phyloP scores from a whole-genome alignment of 2,329 filamentous ascomycete genomes.

The Trichothecium roseum region DNA sequence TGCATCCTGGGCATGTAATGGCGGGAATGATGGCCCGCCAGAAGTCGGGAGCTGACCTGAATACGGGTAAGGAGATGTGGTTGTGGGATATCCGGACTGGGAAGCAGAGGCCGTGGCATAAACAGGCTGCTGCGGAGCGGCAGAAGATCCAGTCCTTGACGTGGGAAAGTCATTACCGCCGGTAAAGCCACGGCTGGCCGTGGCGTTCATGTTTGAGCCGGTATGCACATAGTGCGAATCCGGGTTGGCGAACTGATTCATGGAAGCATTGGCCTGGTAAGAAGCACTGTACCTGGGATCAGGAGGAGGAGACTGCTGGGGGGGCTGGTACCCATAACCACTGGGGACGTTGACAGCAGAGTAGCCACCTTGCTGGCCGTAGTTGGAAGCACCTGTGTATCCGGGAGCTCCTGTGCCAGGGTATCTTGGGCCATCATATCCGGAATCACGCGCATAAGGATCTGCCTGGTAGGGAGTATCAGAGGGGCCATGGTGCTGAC shows the following conservation, averaged over 20 bases:
- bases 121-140: conserved; percentile 18
- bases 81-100: conserved; percentile 20
- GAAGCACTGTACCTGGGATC: conserved; percentile 21
- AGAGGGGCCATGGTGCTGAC: conserved; percentile 38
- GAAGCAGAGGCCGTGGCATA: conserved; percentile 21
- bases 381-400: conserved; percentile 35
- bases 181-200: conserved; percentile 12
- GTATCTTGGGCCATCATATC: conserved; percentile 35
- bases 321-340: conserved; percentile 15
- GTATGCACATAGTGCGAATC: conserved; percentile 20
- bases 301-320: conserved; percentile 20
- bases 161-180: conserved; percentile 20
- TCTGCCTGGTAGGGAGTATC: conserved; percentile 23
- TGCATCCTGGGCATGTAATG: conserved; percentile 39
- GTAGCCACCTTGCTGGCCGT: conserved; percentile 15
- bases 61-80: conserved; percentile 20
- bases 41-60: conserved; percentile 24
- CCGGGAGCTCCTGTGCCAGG: conserved; percentile 38
- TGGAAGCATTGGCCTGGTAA: conserved; percentile 9
- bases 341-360: conserved; percentile 18
- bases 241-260: conserved; percentile 15
- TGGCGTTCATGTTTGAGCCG: conserved; percentile 20
- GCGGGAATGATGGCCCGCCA: conserved; percentile 20
- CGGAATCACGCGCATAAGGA: conserved; percentile 27
- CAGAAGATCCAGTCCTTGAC: conserved; percentile 17